Base-by-base conservation (phyloP, 352 stramenopile species). In the Globisporangium orthogonon region DNA sequence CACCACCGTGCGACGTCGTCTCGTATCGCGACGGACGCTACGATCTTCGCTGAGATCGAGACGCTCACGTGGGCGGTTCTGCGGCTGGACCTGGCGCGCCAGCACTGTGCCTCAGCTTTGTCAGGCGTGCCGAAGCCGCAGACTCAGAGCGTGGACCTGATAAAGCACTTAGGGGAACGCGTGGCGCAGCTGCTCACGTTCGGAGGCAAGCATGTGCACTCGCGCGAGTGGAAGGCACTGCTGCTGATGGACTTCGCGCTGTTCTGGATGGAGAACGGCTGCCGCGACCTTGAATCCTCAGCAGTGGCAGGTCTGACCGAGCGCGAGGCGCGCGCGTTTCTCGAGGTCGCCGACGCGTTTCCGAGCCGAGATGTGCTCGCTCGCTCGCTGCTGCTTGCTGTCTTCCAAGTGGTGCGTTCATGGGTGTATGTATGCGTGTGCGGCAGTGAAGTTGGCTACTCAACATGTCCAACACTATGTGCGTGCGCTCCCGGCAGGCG, bases 141-240 rank as follows among this genome's bases (percentile, higher is more conserved):
- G 0, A 4, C 29, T 33, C 44, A 49, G 23, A 9, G 23, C 11
- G 35, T 29, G 31, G 65, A 65, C 41, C 23, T 67, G 33, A 46
- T 65, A 23, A 76, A 66, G 45, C 56, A 72, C 47, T n/a, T 73
- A 3, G 56, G 46, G 3, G 73, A 79, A 41, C 60, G 61, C 56
- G 69, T 79, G 30, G 51, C 71, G 33, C 52, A 72, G 4, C 49
- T 89, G 17, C 54, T 91, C 5, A 74, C 70, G 61, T 88, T 91
- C 28, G 75, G 78, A n/a, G 78, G 83, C 23, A 83, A 72, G 23
- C 78, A 87, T 33, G 70, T 80, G 18, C 74, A 91, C 53, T 63
- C 73, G n/a, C 74, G 73, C 0, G 69, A 87, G 57, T 94, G 81
- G 81, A 94, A 94, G 64, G 81, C 79, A 4, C 54, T 86, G 39